Base-by-base conservation (phyloP, 2,329 filamentous ascomycete species). In the Mycosphaerella sp. region DNA sequence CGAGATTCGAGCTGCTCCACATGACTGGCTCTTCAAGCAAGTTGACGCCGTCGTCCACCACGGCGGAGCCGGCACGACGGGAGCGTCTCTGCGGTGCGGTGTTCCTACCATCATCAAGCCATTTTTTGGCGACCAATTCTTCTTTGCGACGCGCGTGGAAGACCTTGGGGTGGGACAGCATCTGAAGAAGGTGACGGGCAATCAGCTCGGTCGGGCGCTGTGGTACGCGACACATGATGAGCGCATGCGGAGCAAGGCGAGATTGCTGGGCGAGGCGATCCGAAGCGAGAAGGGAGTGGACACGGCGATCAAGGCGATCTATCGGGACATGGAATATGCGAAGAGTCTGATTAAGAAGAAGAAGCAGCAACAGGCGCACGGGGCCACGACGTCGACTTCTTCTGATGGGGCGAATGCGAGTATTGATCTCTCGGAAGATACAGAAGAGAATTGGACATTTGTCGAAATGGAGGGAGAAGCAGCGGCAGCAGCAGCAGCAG, bases 51-150 rank as follows among this genome's bases (percentile, higher is more conserved):
- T 88, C 2, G 89, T 88, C 6, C 93, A 98, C 68, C 93, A 98
- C 67, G 93, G 93, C 45, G 93, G 93, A 4, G 89, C 90, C 4
- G 93, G 93, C 1, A 98, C 93, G 0, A 98, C 93, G 0, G 93
- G 93, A 1, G 93, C 93, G 0, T 95, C 89, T 69, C 76, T 98
- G 46, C 81, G 93, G 49, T 91, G 91, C 0, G 93, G 93, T 2
- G 82, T 95, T 4, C 93, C 93, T 0, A 97, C 93, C 0, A 91
- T 98, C 59, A 87, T 97, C 67, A 88, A 92, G 57, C 93, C 93
- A 0, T 98, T 97, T 76, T 98, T 98, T 67, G 93, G 93, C 4
- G 93, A 98, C 65, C 93, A 98, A 68, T 96, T 87, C 77, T 98
- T 98, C 76, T 97, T 95, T 64, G 93, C 90, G 6, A 82, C 79